Percentiles rank a stretch among this genome's conserved stretches.
These are phyloP conservation scores for Aquanectria penicillioides DNA, from an alignment of 2,329 filamentous ascomycete species.

Conservation along the genomic window DNA sequence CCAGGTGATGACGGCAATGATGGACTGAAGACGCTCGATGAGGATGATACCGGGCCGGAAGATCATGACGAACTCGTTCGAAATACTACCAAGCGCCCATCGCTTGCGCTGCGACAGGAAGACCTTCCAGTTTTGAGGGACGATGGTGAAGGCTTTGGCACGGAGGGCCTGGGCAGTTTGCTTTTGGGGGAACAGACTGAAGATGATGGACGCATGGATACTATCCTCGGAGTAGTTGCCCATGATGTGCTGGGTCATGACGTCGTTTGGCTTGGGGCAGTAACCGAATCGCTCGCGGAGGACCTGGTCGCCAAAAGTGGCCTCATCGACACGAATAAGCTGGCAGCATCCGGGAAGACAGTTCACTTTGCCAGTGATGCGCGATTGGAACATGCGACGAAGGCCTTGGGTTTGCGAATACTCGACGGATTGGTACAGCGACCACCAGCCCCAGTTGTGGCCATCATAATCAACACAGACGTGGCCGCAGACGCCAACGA, in stretches of 20 bases:
- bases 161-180: conserved; percentile 58
- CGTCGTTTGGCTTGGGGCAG: conserved; percentile 58
- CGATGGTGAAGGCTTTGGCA: conserved; percentile 58
- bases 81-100: conserved; percentile 59
- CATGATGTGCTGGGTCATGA: conserved; percentile 59
- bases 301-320: conserved; percentile 58
- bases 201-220: conserved; percentile 60
- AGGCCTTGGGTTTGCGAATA: conserved; percentile 60
- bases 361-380: conserved; percentile 60
- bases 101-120: conserved; percentile 60
- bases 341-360: conserved; percentile 61
- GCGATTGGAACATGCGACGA: conserved; percentile 59
- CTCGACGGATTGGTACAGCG: conserved; percentile 58
- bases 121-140: conserved; percentile 56
- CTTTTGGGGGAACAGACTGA: conserved; percentile 55
- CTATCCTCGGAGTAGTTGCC: conserved; percentile 60
- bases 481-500: conserved; percentile 60
- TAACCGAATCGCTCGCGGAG: conserved; percentile 59
- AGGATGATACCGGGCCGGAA: conserved; percentile 53
- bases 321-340: conserved; percentile 59
- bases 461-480: conserved; percentile 58
- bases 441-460: conserved; percentile 55
- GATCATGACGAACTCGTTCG: conserved; percentile 61
- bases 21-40: conserved; percentile 56
- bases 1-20: conserved; percentile 59